A percentile compares a stretch with the other conserved stretches of the same genome.
Evolutionary conservation across 768 basidiomycete genomes (phyloP).

Genomic region (Rhizopogon salebrosus): DNA sequence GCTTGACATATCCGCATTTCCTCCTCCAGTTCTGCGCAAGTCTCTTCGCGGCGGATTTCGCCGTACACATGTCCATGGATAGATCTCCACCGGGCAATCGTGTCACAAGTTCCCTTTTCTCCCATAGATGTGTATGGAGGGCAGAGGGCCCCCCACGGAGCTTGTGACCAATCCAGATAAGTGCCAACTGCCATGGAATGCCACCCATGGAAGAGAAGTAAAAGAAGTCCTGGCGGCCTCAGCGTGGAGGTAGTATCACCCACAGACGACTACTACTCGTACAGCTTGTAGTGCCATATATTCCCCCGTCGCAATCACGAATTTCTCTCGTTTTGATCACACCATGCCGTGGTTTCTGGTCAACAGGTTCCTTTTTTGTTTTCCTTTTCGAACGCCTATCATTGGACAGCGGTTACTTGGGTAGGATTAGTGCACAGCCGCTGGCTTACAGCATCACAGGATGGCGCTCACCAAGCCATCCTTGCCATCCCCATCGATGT

Average conservation of each 20-base stretch:
- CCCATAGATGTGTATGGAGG: background rate
- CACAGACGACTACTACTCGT: background rate
- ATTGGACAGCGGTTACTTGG: background rate
- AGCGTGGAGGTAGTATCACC: background rate
- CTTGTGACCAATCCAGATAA: background rate
- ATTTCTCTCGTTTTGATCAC: constrained; percentile 11
- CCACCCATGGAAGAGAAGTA: background rate
- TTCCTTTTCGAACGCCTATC: background rate
- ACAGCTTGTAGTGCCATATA: background rate
- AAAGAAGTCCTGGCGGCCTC: background rate
- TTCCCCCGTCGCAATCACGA: constrained; percentile 4
- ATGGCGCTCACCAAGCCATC: background rate
- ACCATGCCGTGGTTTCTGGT: constrained; percentile 2
- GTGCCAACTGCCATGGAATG: background rate
- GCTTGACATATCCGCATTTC: background rate
- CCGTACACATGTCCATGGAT: background rate
- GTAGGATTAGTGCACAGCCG: background rate
- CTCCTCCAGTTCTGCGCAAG: background rate
- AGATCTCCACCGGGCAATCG: background rate
- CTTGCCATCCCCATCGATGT: background rate
- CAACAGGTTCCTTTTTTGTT: constrained; percentile 4
- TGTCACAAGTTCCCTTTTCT: background rate
- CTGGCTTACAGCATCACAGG: background rate
- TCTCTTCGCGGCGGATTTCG: background rate
- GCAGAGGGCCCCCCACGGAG: background rate